Evolutionary conservation across 2,329 filamentous ascomycete species (phyloP).

Genomic region (Colletotrichum tanaceti): DNA sequence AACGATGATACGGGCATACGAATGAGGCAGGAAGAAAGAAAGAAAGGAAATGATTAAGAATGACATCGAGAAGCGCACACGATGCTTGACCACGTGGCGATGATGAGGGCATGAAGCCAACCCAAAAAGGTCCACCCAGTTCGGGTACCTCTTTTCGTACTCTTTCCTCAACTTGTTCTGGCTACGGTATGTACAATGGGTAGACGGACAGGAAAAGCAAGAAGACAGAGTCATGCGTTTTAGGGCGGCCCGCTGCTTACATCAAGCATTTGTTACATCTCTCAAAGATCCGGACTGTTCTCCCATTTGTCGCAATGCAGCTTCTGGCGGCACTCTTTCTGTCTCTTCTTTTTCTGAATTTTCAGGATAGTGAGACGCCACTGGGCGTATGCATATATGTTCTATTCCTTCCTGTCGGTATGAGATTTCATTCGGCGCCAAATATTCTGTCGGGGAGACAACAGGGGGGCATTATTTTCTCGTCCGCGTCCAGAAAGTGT

Average conservation of each 20-base stretch:
- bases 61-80: conserved; percentile 2
- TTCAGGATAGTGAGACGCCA: not conserved
- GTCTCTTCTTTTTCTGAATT: not conserved
- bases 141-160: not conserved
- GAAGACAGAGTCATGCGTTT: conserved; percentile 10
- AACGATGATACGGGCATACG: conserved; percentile 25
- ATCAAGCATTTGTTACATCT: not conserved
- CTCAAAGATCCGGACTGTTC: too few relatives aligned
- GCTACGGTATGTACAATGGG: conserved; percentile 29
- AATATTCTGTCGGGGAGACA: not conserved
- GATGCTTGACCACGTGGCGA: not conserved
- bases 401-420: not conserved
- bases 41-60: conserved; percentile 9
- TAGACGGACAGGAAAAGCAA: conserved; percentile 37
- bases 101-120: not conserved
- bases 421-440: not conserved
- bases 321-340: not conserved
- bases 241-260: conserved; percentile 24
- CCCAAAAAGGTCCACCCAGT: not conserved
- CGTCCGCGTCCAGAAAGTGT: not conserved
- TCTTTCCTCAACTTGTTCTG: conserved; percentile 6
- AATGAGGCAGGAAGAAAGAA: conserved; percentile 16
- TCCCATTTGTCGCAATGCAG: not conserved
- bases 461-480: not conserved
- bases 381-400: not conserved